Base-by-base conservation (phyloP, 2,329 filamentous ascomycete species). In the Ilyonectria mors-panacis region DNA sequence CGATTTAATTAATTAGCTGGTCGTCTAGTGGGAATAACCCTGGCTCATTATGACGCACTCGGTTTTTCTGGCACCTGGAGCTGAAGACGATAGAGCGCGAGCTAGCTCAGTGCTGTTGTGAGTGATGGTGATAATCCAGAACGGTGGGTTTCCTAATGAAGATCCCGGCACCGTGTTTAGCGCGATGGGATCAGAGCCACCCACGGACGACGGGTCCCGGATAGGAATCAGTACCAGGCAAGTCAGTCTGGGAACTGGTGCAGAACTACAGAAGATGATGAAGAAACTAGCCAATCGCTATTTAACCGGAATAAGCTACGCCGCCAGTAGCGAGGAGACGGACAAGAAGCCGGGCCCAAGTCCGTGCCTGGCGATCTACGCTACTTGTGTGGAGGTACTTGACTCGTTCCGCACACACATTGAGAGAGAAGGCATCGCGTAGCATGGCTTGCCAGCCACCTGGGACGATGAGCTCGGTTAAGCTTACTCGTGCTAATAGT, bases 281-380 rank as follows among this genome's bases (percentile, higher is more conserved):
- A 47, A 55, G 50, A 60, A 44, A 30, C 45, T 57, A 62, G 55
- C 30, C 54, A 28, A 23, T 61, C 23, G 33, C 53, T 23, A 15
- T 61, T 73, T 75, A 64, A 48, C 73, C 62, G 60, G 64, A 73
- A 70, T 33, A 30, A 69, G 73, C 53, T 66, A 70, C 63, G 60
- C 30, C 61, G 44, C 28, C 39, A 63, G 42, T 66, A 62, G 45
- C 59, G 51, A 66, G 55, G 68, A 56, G 64, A 56, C 39, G 55
- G 56, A 61, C 63, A 54, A 63, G 13, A 48, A 65, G 59, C 66
- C 50, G 58, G 72, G 48, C 55, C 60, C 62, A 53, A 70, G 71
- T 72, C 70, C 67, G 73, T 75, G 73, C 73, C 73, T 75, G 68
- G 64, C 70, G 70, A 75, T 75, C 73, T 71, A 42, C 39, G 37